Evolutionary conservation across 2,329 filamentous ascomycete genomes (phyloP), one percentile per base, ranked within the genome.

Genomic region (Verticillium dahliae): DNA sequence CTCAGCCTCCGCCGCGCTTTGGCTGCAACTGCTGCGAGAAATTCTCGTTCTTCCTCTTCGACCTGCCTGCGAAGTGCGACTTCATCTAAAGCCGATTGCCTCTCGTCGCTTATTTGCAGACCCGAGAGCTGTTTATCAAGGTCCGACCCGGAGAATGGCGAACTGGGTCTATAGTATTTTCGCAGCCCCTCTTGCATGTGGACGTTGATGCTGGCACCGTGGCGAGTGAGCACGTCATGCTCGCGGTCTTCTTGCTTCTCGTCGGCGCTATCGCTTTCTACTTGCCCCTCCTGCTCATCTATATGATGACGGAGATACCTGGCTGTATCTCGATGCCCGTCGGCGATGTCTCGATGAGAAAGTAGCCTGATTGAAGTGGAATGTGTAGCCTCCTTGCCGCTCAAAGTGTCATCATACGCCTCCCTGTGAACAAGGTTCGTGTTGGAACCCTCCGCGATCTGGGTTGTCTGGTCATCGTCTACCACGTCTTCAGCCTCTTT

Each of bases 21-120:
- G 35, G 55, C 45, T 3, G 45, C 18, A 22, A n/a, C 45, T 10
- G n/a, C 18, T 7, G 45, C 45, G 9, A 18, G 15, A 27, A 18
- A 59, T 35, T 61, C 58, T 22, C 57, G 39, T 50, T 50, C 60
- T 56, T 62, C 63, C 38, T 65, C 62, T 18, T 65, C 63, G 15
- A 63, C 56, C 18, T 63, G 56, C 10, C 61, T 52, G 34, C 63
- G 58, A 27, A 65, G 60, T n/a, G 61, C 60, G 9, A 65, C 33
- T 15, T 66, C 64, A n/a, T 63, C 64, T 14, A 66, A 50, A 31
- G 63, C 63, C 14, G 55, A 61, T 34, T 66, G 61, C 22, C 63
- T 65, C 15, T 63, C 64, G 35, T 63, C 64, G 27, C 61, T 65
- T 13, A 66, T 66, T 31, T 52, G 45, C n/a, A 52, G 45, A 11